phyloP scores from a whole-genome alignment of 306 rosid species.

The Cajanus cajan region DNA sequence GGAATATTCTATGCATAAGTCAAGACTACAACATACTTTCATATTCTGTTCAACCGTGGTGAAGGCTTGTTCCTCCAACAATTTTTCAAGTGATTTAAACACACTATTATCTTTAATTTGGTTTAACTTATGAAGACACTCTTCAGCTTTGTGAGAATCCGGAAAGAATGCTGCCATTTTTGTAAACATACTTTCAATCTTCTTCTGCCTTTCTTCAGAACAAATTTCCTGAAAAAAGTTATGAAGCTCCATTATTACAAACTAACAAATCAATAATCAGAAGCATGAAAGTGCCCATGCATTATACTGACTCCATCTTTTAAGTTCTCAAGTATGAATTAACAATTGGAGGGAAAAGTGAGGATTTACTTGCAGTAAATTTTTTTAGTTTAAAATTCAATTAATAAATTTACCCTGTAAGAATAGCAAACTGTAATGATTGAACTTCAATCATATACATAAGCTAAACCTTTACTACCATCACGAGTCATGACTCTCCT shows the following conservation, averaged over 20 bases:
- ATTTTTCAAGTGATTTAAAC: conserved; percentile 57
- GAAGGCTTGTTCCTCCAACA: conserved; percentile 57
- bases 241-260: conserved; percentile 9
- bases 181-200: conserved; percentile 44
- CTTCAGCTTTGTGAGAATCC: conserved; percentile 74
- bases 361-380: neutral
- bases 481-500: neutral
- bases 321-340: conserved; percentile 3
- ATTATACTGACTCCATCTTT: neutral
- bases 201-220: conserved; percentile 62
- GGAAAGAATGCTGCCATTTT: conserved; percentile 73
- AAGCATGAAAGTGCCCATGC: conserved; percentile 1
- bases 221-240: conserved; percentile 57
- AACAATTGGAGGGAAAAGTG: neutral
- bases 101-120: conserved; percentile 67
- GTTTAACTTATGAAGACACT: conserved; percentile 66
- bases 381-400: neutral
- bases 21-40: conserved; percentile 52
- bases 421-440: neutral
- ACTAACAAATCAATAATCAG: conserved; percentile 27
- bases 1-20: conserved; percentile 12
- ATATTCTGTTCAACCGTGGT: conserved; percentile 37
- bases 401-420: neutral
- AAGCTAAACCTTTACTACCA: conserved; percentile 11
- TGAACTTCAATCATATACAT: conserved; percentile 16